These are phyloP conservation scores for Blepharisma japonicum DNA, from an alignment of 73 alveolate genomes.

Conservation along the genomic window DNA sequence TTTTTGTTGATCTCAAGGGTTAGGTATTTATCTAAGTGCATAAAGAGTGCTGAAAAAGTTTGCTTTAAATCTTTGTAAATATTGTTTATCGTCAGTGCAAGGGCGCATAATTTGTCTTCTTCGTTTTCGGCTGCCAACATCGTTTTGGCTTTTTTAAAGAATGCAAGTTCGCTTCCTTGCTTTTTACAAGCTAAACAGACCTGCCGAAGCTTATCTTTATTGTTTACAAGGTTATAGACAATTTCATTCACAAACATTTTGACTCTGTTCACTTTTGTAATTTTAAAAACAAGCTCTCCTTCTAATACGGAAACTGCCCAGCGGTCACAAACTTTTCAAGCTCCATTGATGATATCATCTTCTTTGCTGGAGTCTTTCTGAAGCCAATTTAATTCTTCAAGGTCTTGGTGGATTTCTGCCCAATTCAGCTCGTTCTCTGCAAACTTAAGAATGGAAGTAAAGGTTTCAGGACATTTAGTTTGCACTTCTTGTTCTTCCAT, in stretches of 20 bases:
- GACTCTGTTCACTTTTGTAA: not conserved
- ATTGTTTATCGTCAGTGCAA: not conserved
- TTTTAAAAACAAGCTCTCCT: not conserved
- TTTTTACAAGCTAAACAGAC: not conserved
- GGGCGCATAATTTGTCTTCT: not conserved
- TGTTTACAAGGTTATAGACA: not conserved
- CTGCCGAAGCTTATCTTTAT: not conserved
- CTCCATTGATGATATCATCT: not conserved
- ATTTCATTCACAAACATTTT: not conserved
- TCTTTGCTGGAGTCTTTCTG: not conserved
- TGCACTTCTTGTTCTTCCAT: conserved; percentile 20
- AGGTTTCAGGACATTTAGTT: not conserved
- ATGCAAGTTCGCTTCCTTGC: not conserved
- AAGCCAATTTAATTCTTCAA: conserved; percentile 4
- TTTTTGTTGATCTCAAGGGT: not conserved
- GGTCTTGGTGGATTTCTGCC: conserved; percentile 6
- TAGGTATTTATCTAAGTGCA: not conserved
- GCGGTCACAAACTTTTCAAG: not conserved
- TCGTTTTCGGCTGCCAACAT: not conserved
- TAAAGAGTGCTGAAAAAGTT: not conserved
- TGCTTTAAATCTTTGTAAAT: not conserved
- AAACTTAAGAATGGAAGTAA: not conserved
- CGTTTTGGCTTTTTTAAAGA: not conserved
- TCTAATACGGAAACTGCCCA: not conserved
- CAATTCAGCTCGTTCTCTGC: not conserved